Conservation (phyloP, 257 asterid species). For the Petrea volubilis region DNA sequence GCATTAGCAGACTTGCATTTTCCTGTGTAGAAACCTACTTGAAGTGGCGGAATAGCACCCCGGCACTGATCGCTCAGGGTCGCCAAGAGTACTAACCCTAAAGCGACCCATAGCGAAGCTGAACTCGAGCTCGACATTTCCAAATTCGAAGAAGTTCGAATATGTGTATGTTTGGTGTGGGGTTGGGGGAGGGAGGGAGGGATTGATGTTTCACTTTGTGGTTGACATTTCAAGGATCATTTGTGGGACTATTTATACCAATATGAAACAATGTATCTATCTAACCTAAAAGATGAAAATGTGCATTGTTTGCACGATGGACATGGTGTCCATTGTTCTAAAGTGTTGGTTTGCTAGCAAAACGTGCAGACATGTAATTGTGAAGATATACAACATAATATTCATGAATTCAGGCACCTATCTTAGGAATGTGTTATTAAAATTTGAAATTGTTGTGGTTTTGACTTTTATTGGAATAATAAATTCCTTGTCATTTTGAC, state of each 20-base stretch:
- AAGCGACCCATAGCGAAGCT: neutral
- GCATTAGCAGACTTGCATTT: constrained; percentile 41
- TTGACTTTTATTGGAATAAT: no score
- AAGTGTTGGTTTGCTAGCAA: neutral
- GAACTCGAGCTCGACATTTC: constrained; percentile 30
- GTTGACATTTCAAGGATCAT: constrained; percentile 6
- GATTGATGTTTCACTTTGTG: neutral
- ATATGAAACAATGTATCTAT: neutral
- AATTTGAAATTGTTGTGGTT: no score
- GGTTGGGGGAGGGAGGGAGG: neutral
- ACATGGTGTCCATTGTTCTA: no score
- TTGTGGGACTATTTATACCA: constrained; percentile 15
- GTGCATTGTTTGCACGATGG: constrained; percentile 25
- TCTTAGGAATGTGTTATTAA: no score
- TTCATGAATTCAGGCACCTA: constrained; percentile 9
- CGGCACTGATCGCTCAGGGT: constrained; percentile 10
- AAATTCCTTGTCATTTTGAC: no score
- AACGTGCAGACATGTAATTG: constrained; percentile 33
- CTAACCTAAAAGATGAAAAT: neutral
- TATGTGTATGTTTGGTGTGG: neutral
- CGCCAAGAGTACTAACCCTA: constrained; percentile 18
- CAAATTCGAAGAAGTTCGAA: neutral
- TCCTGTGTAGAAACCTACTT: constrained; percentile 45
- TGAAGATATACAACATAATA: neutral
- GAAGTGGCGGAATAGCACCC: constrained; percentile 18